Evolutionary conservation across 2,329 filamentous ascomycete species (phyloP), one percentile per base, ranked within the genome.

Genomic region (Cladosporium cucumerinum): DNA sequence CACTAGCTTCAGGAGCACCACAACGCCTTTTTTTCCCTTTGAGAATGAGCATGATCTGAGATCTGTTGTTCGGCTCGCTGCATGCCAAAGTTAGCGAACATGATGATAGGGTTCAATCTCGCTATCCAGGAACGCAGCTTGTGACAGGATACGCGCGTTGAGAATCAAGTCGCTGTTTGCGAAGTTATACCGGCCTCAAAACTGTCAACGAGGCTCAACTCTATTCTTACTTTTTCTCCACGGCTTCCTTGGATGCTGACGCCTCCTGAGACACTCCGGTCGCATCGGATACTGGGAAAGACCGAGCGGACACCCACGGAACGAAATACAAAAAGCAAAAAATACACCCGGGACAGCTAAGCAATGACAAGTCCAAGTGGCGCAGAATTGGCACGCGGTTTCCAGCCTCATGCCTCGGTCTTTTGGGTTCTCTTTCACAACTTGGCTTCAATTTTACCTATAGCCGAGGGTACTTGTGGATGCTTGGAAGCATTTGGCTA

Each of bases 371-470:
- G 51, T 11, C 26, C 51, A 32, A 26, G 51, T 30, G 26, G 51
- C 51, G 14, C 18, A 32, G 7, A 32, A 12, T 52, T 32, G 51
- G 28, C 51, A 32, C 51, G 26, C 26, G 51, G 18, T 11, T 28
- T 21, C 21, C 18, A 54, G 14, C 26, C 26, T 54, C 26, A 21
- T 46, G 55, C 55, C 55, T 58, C 55, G 55, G 55, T 23, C 26
- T 58, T 36, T 58, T 46, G 46, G 36, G 55, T 36, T 36, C n/a
- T 58, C 25, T 46, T 46, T 39, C 23, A 14, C 81, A 49, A 57
- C 23, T 55, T 62, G 48, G 60, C 49, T 46, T 7, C 18, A n/a
- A 34, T 55, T 26, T 62, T 62, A 51, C 49, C 60, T 55, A 55
- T 62, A 62, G 34, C 60, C 60, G 60, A 62, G 60, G 60, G 54